Evolutionary conservation across 495 filamentous ascomycete species (phyloP), one percentile per base, ranked within the genome.

Genomic region (Thermothielavioides terrestris): DNA sequence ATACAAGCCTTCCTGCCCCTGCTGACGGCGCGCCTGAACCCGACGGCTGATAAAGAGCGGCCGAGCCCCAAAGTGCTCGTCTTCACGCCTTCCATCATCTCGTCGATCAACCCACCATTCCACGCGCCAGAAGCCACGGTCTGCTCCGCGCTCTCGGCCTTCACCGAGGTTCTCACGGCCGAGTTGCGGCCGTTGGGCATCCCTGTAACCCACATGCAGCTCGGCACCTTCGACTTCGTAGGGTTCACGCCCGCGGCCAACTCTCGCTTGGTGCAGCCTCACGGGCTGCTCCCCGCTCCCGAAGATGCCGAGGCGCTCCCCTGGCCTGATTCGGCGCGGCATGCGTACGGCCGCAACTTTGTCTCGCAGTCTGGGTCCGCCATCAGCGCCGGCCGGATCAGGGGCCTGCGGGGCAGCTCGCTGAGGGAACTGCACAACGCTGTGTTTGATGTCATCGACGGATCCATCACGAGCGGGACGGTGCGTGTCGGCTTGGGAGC

Each of bases 1-100:
- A 76, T 87, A 10, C 89, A 95, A 62, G 77, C 84, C 21, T 95
- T 97, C 70, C 73, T 97, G 1, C 90, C 88, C 0, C 80, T 86
- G 22, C 74, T 96, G 37, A 82, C 79, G 11, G 70, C 77, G 5
- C 71, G 68, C 31, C 65, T 73, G 17, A 37, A 40, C 52, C 68
- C 70, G 39, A 66, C 71, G 41, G 67, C 66, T 37, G 70, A 76
- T n/a, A 56, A 51, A 18, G 54, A 52, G 12, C 32, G 48, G 17
- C 26, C 44, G 17, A 52, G 67, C 40, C 75, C 80, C 48, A 79
- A 79, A 37, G 76, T 98, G 36, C 69, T 96, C 34, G 68, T 97
- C 57, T 80, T 90, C 55, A 94, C 88, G 28, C 87, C 90, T 0
- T 83, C 80, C 46, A 88, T 95, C 62, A 85, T 89, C 46, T 80